Conservation (phyloP, 768 basidiomycete genomes). For the Erythrobasidium yunnanense region DNA sequence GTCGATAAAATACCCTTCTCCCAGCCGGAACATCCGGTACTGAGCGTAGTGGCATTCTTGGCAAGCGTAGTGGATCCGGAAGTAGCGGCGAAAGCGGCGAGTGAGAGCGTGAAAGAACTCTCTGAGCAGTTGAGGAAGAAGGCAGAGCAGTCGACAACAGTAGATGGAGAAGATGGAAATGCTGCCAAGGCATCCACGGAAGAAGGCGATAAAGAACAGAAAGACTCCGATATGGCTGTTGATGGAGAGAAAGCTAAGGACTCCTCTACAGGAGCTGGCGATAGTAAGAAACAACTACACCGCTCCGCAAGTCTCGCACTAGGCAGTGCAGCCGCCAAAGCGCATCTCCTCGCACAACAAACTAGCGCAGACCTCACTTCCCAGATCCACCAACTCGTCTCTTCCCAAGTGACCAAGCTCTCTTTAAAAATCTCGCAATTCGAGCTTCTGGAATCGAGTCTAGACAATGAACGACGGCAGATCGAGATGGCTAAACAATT, state of each 20-base stretch:
- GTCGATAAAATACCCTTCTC: constrained; percentile 64
- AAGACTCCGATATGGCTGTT: constrained; percentile 1
- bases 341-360: constrained; percentile 62
- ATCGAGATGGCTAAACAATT: constrained; percentile 72
- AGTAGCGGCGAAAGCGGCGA: constrained; percentile 85
- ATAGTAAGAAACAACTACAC: constrained; percentile 44
- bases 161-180: constrained; percentile 25
- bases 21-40: constrained; percentile 91
- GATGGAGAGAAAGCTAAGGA: constrained; percentile 30
- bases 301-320: constrained; percentile 80
- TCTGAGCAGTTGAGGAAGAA: constrained; percentile 27
- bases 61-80: constrained; percentile 72
- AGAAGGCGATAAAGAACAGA: constrained; percentile 16
- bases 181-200: constrained; percentile 32
- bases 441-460: constrained; percentile 78
- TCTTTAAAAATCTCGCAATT: constrained; percentile 92
- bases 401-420: constrained; percentile 63
- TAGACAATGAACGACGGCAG: constrained; percentile 78
- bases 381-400: constrained; percentile 66
- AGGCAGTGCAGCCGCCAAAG: constrained; percentile 75
- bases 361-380: constrained; percentile 71
- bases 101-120: constrained; percentile 45
- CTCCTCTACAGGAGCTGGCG: too few species aligned
- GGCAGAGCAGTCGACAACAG: constrained; percentile 28
- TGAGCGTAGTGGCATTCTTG: constrained; percentile 96